These are phyloP conservation scores for Kluyveromyces aestuarii DNA, from an alignment of 805 yeast genomes.

Conservation along the genomic window DNA sequence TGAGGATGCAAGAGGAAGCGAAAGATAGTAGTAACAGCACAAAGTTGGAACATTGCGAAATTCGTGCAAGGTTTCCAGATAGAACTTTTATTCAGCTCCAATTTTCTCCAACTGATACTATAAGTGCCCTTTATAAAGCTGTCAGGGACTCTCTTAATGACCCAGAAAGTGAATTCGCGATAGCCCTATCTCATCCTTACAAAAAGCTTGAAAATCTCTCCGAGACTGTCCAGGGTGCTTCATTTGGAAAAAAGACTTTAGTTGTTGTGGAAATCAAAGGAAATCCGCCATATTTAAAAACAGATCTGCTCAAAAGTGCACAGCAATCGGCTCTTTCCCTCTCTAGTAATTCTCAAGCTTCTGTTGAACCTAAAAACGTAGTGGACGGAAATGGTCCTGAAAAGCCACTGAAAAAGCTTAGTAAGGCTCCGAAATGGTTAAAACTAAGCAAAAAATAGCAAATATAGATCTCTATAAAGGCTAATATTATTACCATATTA, in stretches of 20 bases:
- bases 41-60: slow-evolving; percentile 26
- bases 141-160: slow-evolving; percentile 24
- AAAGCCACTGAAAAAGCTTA: background rate
- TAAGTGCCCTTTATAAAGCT: slow-evolving; percentile 22
- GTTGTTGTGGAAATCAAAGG: slow-evolving; percentile 28
- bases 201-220: slow-evolving; percentile 24
- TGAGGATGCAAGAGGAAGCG: slow-evolving; percentile 30
- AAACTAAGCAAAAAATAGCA: slow-evolving; percentile 30
- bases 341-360: background rate
- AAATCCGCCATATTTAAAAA: slow-evolving; percentile 24
- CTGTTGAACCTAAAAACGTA: background rate
- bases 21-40: slow-evolving; percentile 16
- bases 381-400: slow-evolving; percentile 8
- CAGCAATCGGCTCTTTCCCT: slow-evolving; percentile 9
- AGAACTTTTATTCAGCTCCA: slow-evolving; percentile 40
- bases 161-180: slow-evolving; percentile 27
- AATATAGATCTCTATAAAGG: background rate
- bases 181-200: slow-evolving; percentile 44
- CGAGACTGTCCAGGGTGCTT: slow-evolving; percentile 28
- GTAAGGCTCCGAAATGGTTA: slow-evolving; percentile 32
- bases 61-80: slow-evolving; percentile 54
- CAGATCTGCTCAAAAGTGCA: slow-evolving; percentile 24
- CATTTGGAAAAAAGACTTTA: slow-evolving; percentile 40
- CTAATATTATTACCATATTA: background rate
- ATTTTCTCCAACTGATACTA: slow-evolving; percentile 38